These are phyloP conservation scores for Naganishia vaughanmartiniae DNA, from an alignment of 768 basidiomycete species.

Conservation along the genomic window DNA sequence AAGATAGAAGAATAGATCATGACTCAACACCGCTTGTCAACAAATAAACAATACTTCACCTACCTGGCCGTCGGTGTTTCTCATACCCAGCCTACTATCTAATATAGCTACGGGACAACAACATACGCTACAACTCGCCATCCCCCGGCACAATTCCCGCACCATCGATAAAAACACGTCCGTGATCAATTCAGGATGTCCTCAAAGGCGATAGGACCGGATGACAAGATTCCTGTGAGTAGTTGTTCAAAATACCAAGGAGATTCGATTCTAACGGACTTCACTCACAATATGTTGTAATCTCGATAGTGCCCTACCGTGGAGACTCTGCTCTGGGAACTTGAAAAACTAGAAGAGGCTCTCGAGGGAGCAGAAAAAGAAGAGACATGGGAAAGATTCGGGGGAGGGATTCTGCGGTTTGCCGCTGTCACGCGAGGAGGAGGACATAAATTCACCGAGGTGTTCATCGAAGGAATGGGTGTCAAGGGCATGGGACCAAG, in stretches of 20 bases:
- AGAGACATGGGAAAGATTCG: slow-evolving; percentile 55
- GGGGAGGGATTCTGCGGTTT: slow-evolving; percentile 53
- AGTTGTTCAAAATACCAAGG: no score
- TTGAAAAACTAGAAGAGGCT: slow-evolving; percentile 42
- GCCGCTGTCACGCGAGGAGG: slow-evolving; percentile 53
- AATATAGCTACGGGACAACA: no score
- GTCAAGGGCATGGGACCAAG: slow-evolving; percentile 45
- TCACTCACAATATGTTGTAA: neutral
- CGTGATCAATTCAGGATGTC: no score
- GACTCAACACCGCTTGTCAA: no score
- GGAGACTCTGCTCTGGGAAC: slow-evolving; percentile 47
- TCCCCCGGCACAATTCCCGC: no score
- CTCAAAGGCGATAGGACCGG: slow-evolving; percentile 32
- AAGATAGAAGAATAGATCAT: slow-evolving; percentile 16
- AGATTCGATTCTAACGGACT: neutral
- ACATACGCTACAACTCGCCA: no score
- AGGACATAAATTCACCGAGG: slow-evolving; percentile 45
- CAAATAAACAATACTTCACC: neutral
- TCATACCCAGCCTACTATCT: no score
- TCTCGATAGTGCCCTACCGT: slow-evolving; percentile 42
- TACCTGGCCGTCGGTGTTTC: neutral
- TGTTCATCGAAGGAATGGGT: slow-evolving; percentile 47
- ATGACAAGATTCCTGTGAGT: slow-evolving; percentile 47
- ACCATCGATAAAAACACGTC: no score
- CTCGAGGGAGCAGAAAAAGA: slow-evolving; percentile 52